Conservation (phyloP, 2,329 filamentous ascomycete genomes). For the Coniella lustricola region DNA sequence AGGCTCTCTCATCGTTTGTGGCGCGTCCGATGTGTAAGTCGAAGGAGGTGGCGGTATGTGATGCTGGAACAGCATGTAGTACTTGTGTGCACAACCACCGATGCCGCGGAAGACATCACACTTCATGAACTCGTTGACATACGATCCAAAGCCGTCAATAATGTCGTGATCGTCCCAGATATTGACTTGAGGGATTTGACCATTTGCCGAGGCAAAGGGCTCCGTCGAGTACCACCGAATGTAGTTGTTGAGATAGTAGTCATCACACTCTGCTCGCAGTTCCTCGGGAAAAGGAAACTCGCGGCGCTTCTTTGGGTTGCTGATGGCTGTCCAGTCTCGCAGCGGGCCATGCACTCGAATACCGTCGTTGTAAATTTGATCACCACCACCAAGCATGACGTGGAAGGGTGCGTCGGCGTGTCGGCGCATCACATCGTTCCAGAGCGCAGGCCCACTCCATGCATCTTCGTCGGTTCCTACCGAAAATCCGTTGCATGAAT, state of each 20-base stretch:
- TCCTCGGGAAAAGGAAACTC: slow-evolving; percentile 69
- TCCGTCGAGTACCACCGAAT: slow-evolving; percentile 75
- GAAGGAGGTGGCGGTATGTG: slow-evolving; percentile 78
- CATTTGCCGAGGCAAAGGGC: slow-evolving; percentile 77
- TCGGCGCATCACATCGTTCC: slow-evolving; percentile 84
- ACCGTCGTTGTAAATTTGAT: slow-evolving; percentile 95
- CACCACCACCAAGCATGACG: slow-evolving; percentile 91
- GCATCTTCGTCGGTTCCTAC: slow-evolving; percentile 76
- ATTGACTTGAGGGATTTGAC: slow-evolving; percentile 92
- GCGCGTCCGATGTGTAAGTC: slow-evolving; percentile 66
- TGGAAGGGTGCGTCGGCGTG: slow-evolving; percentile 82
- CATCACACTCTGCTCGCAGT: slow-evolving; percentile 76
- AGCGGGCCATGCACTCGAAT: slow-evolving; percentile 81
- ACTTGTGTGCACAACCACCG: slow-evolving; percentile 90
- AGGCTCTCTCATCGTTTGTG: slow-evolving; percentile 39
- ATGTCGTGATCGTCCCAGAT: slow-evolving; percentile 95
- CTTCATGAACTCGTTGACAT: slow-evolving; percentile 88
- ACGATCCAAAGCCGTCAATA: slow-evolving; percentile 72
- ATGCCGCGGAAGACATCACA: slow-evolving; percentile 86
- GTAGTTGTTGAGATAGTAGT: slow-evolving; percentile 89
- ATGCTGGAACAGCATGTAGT: slow-evolving; percentile 97
- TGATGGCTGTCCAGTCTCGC: slow-evolving; percentile 73
- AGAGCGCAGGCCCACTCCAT: slow-evolving; percentile 86
- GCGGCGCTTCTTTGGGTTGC: slow-evolving; percentile 75
- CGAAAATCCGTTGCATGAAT: slow-evolving; percentile 96